Evolutionary conservation across 2,329 filamentous ascomycete species (phyloP), one percentile per base, ranked within the genome.

Genomic region (Stenocarpella maydis): DNA sequence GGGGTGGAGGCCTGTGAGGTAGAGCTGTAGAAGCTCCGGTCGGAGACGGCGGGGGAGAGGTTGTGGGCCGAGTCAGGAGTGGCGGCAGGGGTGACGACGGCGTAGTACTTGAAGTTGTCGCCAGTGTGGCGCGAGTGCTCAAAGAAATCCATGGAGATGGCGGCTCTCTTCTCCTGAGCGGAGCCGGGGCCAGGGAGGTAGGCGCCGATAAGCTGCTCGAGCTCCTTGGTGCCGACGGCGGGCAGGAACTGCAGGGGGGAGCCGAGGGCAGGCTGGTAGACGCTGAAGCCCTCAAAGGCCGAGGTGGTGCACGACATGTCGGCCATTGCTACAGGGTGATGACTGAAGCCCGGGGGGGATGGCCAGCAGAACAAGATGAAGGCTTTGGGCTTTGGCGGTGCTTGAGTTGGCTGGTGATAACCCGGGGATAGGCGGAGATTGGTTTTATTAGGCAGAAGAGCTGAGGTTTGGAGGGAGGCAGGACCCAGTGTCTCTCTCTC

Each of bases 171-270:
- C 74, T 90, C 87, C 74, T 84, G 80, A 74, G 87, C 84, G 31
- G 85, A 81, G 63, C 80, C 82, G 61, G 84, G 75, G 61, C 87
- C 86, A 55, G 85, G 79, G 61, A 90, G 77, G 77, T 89, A 89
- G 71, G 84, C 82, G 77, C 88, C 80, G 74, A 91, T 84, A 76
- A 91, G 79, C 65, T 85, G 81, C 74, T 90, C 87, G 65, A 91
- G 83, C 78, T 92, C 85, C 79, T 86, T 74, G 71, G 86, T 82
- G 76, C 90, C 82, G 79, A 93, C 81, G 75, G 90, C 81, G 81
- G 93, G 86, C 77, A 90, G 80, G 85, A 93, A 89, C 80, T 93
- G 82, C 68, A 91, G 82, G 71, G 85, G 80, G 58, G 85, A 83
- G 64, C 88, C 88, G 67, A 88, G 81, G 60, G 82, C 77, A 52